These are phyloP conservation scores for Backusella sp. DNA, from an alignment of 192 early-diverging fungal species.

Conservation along the genomic window DNA sequence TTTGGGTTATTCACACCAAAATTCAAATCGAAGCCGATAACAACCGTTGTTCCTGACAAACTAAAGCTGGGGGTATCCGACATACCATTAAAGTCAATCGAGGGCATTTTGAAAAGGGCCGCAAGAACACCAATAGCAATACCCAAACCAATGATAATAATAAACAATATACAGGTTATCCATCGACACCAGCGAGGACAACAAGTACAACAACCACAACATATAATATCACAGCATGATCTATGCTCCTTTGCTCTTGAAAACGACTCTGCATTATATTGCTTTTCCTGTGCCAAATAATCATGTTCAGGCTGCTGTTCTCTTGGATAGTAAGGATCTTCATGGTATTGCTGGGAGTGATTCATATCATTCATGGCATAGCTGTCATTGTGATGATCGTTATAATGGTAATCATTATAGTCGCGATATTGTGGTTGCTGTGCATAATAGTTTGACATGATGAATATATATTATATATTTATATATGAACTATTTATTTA, in stretches of 20 bases:
- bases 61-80: conserved; percentile 12
- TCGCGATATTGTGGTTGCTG: background rate
- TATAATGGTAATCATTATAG: background rate
- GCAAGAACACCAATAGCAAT: conserved; percentile 41
- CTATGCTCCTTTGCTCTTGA: conserved; percentile 1
- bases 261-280: background rate
- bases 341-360: background rate
- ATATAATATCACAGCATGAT: conserved; percentile 33
- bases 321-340: background rate
- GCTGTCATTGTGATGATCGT: background rate
- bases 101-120: conserved; percentile 45
- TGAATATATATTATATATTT: background rate
- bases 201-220: conserved; percentile 37
- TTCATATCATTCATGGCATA: conserved; percentile 1
- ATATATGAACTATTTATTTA: background rate
- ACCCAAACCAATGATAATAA: conserved; percentile 42
- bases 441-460: conserved; percentile 3
- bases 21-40: background rate
- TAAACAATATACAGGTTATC: conserved; percentile 38
- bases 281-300: background rate
- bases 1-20: conserved; percentile 48
- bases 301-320: background rate
- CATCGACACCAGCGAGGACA: conserved; percentile 42
- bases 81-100: conserved; percentile 28
- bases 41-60: conserved; percentile 18